phyloP scores from a whole-genome alignment of 73 alveolate genomes.

The Symbiodinium natans region DNA sequence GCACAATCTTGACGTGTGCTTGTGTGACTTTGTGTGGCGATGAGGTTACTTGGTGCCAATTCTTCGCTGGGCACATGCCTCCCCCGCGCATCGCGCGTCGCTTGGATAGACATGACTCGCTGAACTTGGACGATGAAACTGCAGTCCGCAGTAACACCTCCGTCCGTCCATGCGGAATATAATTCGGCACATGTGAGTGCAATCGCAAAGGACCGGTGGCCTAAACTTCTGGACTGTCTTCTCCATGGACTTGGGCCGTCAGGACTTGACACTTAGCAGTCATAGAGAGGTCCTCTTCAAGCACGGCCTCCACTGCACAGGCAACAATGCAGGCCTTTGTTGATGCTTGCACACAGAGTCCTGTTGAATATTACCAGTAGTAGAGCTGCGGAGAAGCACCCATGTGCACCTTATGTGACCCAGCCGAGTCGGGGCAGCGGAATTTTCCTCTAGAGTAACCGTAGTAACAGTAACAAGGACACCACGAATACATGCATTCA shows the following conservation, averaged over 20 bases:
- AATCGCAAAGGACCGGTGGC: constrained; percentile 22
- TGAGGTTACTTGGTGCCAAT: constrained; percentile 72
- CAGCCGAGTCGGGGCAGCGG: too few relatives aligned
- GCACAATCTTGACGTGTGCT: too few relatives aligned
- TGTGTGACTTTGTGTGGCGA: too few relatives aligned
- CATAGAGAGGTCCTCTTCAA: not conserved
- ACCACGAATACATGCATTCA: too few relatives aligned
- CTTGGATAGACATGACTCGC: not conserved
- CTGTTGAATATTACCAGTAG: too few relatives aligned
- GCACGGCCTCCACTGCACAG: not conserved
- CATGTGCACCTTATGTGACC: too few relatives aligned
- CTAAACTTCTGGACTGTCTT: constrained; percentile 92
- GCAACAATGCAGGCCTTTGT: not conserved
- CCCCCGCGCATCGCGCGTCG: constrained; percentile 49
- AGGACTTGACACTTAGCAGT: not conserved
- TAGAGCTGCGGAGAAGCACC: too few relatives aligned
- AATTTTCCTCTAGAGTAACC: too few relatives aligned
- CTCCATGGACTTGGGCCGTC: constrained; percentile 90
- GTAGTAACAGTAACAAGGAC: too few relatives aligned
- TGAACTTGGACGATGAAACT: not conserved
- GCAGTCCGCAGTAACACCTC: not conserved
- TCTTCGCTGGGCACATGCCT: constrained; percentile 83
- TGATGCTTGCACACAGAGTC: too few relatives aligned
- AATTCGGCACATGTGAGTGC: too few relatives aligned
- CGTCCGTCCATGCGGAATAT: too few relatives aligned